Conservation (phyloP, 2,329 filamentous ascomycete genomes). For the Daldinia eschscholtzii region DNA sequence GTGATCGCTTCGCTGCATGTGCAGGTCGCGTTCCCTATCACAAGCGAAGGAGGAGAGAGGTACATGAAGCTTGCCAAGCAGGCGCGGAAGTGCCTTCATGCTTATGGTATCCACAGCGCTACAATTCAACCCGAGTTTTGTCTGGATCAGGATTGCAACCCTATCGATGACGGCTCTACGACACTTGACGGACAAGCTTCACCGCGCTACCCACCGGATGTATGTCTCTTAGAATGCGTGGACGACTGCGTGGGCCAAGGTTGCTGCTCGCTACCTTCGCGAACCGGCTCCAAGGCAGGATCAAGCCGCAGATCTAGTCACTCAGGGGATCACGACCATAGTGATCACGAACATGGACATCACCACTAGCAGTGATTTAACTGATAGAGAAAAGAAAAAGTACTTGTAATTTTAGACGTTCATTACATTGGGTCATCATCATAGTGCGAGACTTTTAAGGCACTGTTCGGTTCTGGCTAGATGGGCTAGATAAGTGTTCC, state of each 20-base stretch:
- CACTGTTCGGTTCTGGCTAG: background rate
- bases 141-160: constrained; percentile 62
- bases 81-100: constrained; percentile 89
- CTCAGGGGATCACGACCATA: constrained; percentile 52
- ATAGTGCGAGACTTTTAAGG: constrained; percentile 3
- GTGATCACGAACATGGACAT: constrained; percentile 28
- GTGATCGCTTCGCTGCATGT: constrained; percentile 94
- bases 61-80: constrained; percentile 93
- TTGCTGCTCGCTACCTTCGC: constrained; percentile 56
- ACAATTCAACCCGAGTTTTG: constrained; percentile 97
- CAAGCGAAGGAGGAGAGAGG: constrained; percentile 79
- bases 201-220: constrained; percentile 44
- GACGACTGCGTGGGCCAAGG: constrained; percentile 62
- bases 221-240: constrained; percentile 66
- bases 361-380: background rate
- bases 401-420: constrained; percentile 18
- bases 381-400: background rate
- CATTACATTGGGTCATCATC: constrained; percentile 18
- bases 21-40: constrained; percentile 90
- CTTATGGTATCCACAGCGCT: constrained; percentile 94
- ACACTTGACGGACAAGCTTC: constrained; percentile 47
- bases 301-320: constrained; percentile 53
- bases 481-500: background rate
- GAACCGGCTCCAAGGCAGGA: constrained; percentile 49
- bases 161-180: constrained; percentile 51